Evolutionary conservation across 1,284 basidiomycete species (phyloP).

Genomic region (Ceratobasidium papillatum): DNA sequence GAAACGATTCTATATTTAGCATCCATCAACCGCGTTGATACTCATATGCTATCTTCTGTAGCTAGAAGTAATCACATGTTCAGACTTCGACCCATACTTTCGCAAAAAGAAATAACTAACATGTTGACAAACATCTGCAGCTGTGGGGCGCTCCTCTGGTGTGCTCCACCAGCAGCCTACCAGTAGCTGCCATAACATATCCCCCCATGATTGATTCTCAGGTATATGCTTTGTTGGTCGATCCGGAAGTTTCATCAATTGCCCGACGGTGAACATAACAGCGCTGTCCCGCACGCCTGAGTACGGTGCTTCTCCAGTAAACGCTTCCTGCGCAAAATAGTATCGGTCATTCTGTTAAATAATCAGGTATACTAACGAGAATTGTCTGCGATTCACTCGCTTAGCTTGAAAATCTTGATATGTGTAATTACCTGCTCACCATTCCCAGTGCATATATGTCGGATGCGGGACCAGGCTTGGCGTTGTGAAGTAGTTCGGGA

Average conservation of each 20-base stretch:
- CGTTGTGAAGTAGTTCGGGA: neutral
- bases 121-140: neutral
- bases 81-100: too few species aligned
- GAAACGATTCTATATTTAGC: too few species aligned
- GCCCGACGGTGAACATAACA: neutral
- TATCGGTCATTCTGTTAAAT: too few species aligned
- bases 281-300: neutral
- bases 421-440: neutral
- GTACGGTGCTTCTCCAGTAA: neutral
- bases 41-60: too few species aligned
- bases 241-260: neutral
- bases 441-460: neutral
- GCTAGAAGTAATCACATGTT: too few species aligned
- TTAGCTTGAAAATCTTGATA: neutral
- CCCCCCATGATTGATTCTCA: neutral
- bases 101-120: too few species aligned
- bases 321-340: neutral
- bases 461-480: neutral
- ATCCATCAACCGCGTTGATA: too few species aligned
- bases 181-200: neutral
- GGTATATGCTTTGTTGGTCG: too few species aligned
- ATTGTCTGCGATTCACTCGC: too few species aligned
- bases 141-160: neutral
- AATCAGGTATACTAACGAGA: too few species aligned
- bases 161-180: neutral